Conservation (phyloP, 306 rosid species). For the Spatholobus suberectus region DNA sequence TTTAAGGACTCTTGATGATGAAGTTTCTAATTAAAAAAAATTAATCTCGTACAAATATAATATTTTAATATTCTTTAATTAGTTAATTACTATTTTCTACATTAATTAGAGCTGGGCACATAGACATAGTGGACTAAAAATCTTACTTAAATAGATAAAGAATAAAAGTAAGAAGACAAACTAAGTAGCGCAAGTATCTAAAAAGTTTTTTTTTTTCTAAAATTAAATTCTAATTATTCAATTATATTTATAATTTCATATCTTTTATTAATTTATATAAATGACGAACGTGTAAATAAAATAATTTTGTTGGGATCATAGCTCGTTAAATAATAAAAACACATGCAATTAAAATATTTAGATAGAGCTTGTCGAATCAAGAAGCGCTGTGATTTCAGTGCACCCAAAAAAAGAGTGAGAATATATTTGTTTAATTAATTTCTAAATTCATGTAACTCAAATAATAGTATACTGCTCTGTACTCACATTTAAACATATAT, state of each 20-base stretch:
- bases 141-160: background rate
- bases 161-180: background rate
- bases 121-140: background rate
- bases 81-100: background rate
- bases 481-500: background rate
- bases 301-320: background rate
- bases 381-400: background rate
- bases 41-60: background rate
- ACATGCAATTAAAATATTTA: background rate
- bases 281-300: background rate
- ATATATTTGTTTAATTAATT: background rate
- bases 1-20: constrained; percentile 22
- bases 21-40: background rate
- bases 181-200: background rate
- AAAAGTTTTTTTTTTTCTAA: background rate
- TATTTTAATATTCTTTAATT: background rate
- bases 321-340: background rate
- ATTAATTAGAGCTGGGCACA: background rate
- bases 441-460: background rate
- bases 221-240: background rate
- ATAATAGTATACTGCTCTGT: background rate
- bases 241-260: background rate
- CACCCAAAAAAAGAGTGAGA: background rate
- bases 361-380: background rate
- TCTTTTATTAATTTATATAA: background rate